Evolutionary conservation across 2,329 filamentous ascomycete genomes (phyloP).

Genomic region (Xylaria multiplex): DNA sequence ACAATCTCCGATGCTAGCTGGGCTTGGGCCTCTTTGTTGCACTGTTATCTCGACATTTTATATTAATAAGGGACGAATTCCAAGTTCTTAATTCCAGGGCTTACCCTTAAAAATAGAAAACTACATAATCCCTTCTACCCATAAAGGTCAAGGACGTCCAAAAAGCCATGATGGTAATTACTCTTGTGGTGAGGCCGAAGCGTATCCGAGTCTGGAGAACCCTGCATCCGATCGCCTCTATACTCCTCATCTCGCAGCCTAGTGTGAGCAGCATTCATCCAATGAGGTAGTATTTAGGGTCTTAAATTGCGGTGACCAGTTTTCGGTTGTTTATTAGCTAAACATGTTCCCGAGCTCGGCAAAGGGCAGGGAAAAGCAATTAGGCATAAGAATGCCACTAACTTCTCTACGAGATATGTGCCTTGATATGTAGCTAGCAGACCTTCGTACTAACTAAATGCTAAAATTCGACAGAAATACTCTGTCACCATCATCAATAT

Average conservation of each 20-base stretch:
- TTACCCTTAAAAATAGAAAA: neutral
- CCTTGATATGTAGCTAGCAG: neutral
- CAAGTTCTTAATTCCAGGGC: neutral
- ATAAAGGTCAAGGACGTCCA: neutral
- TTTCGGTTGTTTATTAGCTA: conserved; percentile 4
- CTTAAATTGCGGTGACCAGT: conserved; percentile 13
- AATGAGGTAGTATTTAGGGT: conserved; percentile 17
- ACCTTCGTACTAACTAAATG: conserved; percentile 6
- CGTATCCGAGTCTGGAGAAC: conserved; percentile 26
- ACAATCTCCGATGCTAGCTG: conserved; percentile 5
- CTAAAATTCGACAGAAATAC: neutral
- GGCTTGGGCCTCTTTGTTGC: conserved; percentile 2
- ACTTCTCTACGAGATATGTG: neutral
- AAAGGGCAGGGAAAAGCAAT: conserved; percentile 24
- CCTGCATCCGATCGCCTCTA: conserved; percentile 19
- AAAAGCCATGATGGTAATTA: conserved; percentile 4
- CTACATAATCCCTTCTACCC: neutral
- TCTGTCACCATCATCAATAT: neutral
- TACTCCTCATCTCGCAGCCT: conserved; percentile 9
- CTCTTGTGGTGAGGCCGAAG: neutral
- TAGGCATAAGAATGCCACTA: conserved; percentile 13
- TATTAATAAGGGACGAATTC: neutral
- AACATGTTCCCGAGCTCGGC: conserved; percentile 5
- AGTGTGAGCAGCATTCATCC: neutral
- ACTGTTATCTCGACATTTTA: conserved; percentile 1